Base-by-base conservation (phyloP, 345 rosid genomes). In the Aurinia saxatilis region DNA sequence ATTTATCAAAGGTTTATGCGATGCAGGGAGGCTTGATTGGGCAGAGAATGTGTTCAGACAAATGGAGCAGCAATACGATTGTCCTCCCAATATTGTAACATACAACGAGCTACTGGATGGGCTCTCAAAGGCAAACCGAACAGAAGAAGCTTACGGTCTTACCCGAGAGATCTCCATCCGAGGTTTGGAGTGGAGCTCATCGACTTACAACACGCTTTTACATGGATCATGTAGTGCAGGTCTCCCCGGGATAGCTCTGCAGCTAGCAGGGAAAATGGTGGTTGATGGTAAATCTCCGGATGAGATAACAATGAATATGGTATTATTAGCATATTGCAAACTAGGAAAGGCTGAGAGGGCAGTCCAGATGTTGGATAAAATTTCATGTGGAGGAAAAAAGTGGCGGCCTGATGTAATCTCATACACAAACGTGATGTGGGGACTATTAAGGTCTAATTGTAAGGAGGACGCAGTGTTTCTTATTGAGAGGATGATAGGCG, bases 51-150 rank as follows among this genome's bases (percentile, higher is more conserved):
- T 81, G 55, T 76, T 83, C 23, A 68, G 70, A 44, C 65, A 73
- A 56, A 86, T 89, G 96, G 75, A 63, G 62, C 58, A 65, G 65
- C 68, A 54, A 33, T 77, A 72, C 55, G 69, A 65, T 18, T 84
- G 87, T 72, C 64, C 47, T 21, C 91, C 98, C 30, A 77, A 81
- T 73, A 77, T 70, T 63, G 74, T 65, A 38, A 87, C 96, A 36
- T 83, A 81, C 67, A 92, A 92, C 15, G 83, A 84, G 79, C 57
- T 92, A 16, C 41, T 89, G 41, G 77, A 84, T 55, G 91, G 91
- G 41, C 80, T 86, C 31, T 59, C 77, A 42, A 78, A 76, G 71
- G 74, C 38, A 52, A 76, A 79, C 35, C 71, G 78, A 65, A 65
- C 67, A 6, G 61, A 67, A 62, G 81, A 81, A 71, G 84, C 81